phyloP scores from a whole-genome alignment of 2,329 filamentous ascomycete genomes.

The Phialocephala subalpina region DNA sequence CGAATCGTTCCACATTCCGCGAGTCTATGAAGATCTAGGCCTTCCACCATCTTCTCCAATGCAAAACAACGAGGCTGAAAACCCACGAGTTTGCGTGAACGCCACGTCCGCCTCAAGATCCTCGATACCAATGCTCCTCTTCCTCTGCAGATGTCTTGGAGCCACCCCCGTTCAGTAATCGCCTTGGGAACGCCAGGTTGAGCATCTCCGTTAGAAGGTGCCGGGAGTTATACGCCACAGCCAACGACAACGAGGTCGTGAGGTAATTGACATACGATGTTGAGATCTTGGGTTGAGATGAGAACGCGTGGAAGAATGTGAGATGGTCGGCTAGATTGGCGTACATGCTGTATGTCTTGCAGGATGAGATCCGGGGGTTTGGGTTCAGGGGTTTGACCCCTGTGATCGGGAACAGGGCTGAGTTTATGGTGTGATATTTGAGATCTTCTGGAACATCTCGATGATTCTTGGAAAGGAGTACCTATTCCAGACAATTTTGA shows the following conservation, averaged over 20 bases:
- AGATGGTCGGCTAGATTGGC: no score
- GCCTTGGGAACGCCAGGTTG: background rate
- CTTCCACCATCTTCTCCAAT: background rate
- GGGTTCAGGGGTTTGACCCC: background rate
- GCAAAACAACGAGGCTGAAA: slow-evolving; percentile 4
- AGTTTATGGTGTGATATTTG: background rate
- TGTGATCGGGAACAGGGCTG: background rate
- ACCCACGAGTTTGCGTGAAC: slow-evolving; percentile 5
- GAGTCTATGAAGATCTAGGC: background rate
- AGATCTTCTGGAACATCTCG: background rate
- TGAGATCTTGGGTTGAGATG: background rate
- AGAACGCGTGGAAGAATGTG: background rate
- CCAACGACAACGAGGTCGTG: background rate
- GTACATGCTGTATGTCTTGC: background rate
- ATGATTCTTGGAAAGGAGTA: background rate
- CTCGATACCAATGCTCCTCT: background rate
- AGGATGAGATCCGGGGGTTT: background rate
- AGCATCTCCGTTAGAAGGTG: background rate
- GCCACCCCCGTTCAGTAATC: background rate
- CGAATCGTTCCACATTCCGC: background rate
- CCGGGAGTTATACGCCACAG: background rate
- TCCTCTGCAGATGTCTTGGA: background rate
- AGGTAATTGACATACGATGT: slow-evolving; percentile 3
- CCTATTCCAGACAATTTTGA: background rate
- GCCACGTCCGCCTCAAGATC: slow-evolving; percentile 9